Evolutionary conservation across 768 basidiomycete species (phyloP), one percentile per base, ranked within the genome.

Genomic region (Tricholoma furcatifolium): DNA sequence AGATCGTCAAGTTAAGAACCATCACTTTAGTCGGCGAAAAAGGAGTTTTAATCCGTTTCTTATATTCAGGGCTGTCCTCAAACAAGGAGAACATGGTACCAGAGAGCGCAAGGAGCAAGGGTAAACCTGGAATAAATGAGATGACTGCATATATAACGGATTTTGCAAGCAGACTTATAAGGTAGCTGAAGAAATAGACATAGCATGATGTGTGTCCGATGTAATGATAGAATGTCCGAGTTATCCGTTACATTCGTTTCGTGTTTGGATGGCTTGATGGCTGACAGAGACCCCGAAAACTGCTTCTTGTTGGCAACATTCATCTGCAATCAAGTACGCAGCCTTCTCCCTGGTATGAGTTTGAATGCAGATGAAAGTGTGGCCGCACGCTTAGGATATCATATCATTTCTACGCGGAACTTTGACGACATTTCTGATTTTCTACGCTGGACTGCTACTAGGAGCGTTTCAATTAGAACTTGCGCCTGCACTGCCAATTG

Each of bases 21-120:
- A 61, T 31, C 39, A 73, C 74, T 56, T 70, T 69, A 3, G 73
- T 66, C 2, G 75, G 75, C 24, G 56, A 65, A 63, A 75, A 79
- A 1, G 75, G 75, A 17, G 70, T 76, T 41, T 66, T 63, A 24
- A 68, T 65, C 17, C 78, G 69, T 58, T 66, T 67, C 53, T 65
- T 56, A 60, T 75, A 79, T 64, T 79, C 77, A 27, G 72, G 72
- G 36, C 73, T 62, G 56, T 78, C 76, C 12, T 63, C 54, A 48
- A 74, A 72, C 2, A 74, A 51, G 27, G 65, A 65, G 14, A 60
- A 40, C 65, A 68, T 68, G 32, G n/a, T n/a, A n/a, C n/a, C n/a
- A n/a, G n/a, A n/a, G n/a, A n/a, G n/a, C n/a, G n/a, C n/a, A n/a
- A n/a, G n/a, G n/a, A n/a, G n/a, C n/a, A n/a, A n/a, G n/a, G n/a